Evolutionary conservation across 1,139 yeast genomes (phyloP).

Genomic region (Yamadazyma kanchanaburiensis): DNA sequence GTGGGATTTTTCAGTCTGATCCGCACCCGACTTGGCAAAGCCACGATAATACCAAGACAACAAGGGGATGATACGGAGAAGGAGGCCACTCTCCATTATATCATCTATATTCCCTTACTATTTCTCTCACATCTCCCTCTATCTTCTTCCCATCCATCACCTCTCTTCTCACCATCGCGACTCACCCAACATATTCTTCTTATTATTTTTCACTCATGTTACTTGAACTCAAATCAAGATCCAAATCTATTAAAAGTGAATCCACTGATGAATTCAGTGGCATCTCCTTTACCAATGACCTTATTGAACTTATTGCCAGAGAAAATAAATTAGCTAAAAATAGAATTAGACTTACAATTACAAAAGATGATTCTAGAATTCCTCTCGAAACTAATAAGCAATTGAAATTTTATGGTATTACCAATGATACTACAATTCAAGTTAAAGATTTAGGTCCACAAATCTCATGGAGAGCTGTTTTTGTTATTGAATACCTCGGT

Average conservation of each 20-base stretch:
- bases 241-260: constrained; percentile 43
- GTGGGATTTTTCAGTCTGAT: no score
- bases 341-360: constrained; percentile 37
- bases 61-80: no score
- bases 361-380: constrained; percentile 27
- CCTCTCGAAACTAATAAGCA: constrained; percentile 31
- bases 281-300: constrained; percentile 26
- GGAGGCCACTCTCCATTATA: no score
- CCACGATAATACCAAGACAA: no score
- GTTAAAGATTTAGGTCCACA: constrained; percentile 94
- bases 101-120: no score
- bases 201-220: no score
- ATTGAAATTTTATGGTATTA: constrained; percentile 30
- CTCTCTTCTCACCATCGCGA: no score
- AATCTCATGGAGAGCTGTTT: constrained; percentile 88
- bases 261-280: constrained; percentile 33
- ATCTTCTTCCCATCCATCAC: no score
- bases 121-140: no score
- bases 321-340: constrained; percentile 29
- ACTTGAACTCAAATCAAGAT: constrained; percentile 45
- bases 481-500: constrained; percentile 81
- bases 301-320: constrained; percentile 38
- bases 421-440: constrained; percentile 22
- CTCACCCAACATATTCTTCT: no score
- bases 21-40: no score